Evolutionary conservation across 176 grass and related monocot genomes (phyloP), one percentile per base, ranked within the genome.

Genomic region (Hordeum vulgare): DNA sequence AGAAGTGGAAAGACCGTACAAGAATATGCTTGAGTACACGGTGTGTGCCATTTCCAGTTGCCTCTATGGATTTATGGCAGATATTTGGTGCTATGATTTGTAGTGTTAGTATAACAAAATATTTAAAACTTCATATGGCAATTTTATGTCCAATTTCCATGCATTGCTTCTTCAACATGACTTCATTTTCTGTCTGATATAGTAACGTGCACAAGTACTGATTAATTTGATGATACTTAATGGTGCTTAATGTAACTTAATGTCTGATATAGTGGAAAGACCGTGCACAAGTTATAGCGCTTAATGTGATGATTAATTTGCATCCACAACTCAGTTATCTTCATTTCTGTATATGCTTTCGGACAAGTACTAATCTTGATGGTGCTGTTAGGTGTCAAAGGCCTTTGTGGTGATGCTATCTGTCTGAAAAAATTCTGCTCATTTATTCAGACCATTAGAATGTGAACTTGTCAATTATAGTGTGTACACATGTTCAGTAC

Each of bases 21-120:
- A 98, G 56, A 96, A 98, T 88, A 98, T 98, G 96, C 78, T 98
- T 6, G 96, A 98, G 74, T 98, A 98, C 76, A 91, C 96, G 41
- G 96, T 98, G 91, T 61, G 77, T 51, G 77, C 58, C 29, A 83
- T 79, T 36, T 81, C 68, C 51, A 60, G 26, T 73, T 87, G 33
- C 81, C 61, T 85, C 39, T 27, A 45, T 49, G 70, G 26, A 66
- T 72, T 72, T 90, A 31, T 86, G 59, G 60, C 36, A 79, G 62
- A 12, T 54, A 54, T 6, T 54, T 54, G 23, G 18, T 64, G 20
- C 41, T 62, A 63, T 73, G 56, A 83, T 58, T 24, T 86, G 27
- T 83, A 49, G 44, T 72, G 45, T 54, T 61, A 80, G 63, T 26
- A 63, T 39, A 45, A 26, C 14, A 71, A 36, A 36, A 47, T 54